Evolutionary conservation across 192 early-diverging fungal genomes (phyloP).

Genomic region (Phlyctochytrium arcticum): DNA sequence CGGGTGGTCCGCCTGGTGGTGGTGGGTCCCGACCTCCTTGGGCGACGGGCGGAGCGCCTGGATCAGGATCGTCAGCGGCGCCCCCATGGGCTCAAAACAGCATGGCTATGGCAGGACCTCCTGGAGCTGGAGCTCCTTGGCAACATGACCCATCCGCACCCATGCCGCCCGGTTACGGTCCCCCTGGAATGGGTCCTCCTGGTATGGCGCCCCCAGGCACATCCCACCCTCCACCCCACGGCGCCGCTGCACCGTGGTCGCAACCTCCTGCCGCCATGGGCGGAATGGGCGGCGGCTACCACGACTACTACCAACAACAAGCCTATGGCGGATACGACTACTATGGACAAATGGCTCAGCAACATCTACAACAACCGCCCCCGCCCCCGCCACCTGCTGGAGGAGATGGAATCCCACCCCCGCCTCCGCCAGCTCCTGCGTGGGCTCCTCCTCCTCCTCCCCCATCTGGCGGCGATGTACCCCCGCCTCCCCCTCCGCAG

Average conservation of each 20-base stretch:
- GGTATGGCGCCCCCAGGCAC: constrained; percentile 1
- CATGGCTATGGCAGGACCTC: not conserved
- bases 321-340: not conserved
- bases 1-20: not conserved
- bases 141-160: constrained; percentile 7
- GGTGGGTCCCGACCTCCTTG: constrained; percentile 5
- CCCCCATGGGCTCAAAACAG: constrained; percentile 17
- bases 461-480: constrained; percentile 10
- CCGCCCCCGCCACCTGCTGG: constrained; percentile 24
- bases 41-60: not conserved
- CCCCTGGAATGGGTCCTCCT: constrained; percentile 5
- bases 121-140: too few species aligned
- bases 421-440: constrained; percentile 19
- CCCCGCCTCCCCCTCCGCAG: constrained; percentile 32
- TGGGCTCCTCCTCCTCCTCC: constrained; percentile 31
- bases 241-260: not conserved
- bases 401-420: constrained; percentile 21
- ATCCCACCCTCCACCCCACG: not conserved
- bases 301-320: not conserved
- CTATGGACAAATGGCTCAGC: too few species aligned
- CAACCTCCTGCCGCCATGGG: not conserved
- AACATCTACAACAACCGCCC: not conserved
- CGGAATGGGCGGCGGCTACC: not conserved
- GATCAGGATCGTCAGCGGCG: not conserved
- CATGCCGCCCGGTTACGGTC: constrained; percentile 14